phyloP scores from a whole-genome alignment of 441 rosid species.

The Aquilaria agallochum region DNA sequence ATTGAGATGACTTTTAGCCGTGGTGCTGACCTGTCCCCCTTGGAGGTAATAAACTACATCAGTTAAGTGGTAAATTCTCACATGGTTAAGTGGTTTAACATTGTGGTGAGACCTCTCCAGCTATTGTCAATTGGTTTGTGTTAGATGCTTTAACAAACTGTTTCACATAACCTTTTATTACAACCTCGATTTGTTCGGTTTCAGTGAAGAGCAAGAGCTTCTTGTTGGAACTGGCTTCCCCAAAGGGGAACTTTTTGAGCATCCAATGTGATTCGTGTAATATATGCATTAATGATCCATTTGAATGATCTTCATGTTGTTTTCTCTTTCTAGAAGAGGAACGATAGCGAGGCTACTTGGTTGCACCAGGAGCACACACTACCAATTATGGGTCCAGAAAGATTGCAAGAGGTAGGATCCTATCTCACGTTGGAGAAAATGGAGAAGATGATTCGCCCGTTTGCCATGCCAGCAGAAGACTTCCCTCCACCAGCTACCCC shows the following conservation, averaged over 20 bases:
- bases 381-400: constrained; percentile 99
- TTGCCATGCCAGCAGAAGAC: constrained; percentile 99
- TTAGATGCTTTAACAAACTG: no score
- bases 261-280: no score
- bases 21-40: constrained; percentile 97
- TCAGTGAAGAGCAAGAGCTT: neutral
- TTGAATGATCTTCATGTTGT: neutral
- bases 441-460: constrained; percentile 91
- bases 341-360: constrained; percentile 74
- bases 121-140: no score
- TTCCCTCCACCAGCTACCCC: constrained; percentile 94
- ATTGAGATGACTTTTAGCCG: constrained; percentile 96
- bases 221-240: neutral
- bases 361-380: constrained; percentile 96
- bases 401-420: constrained; percentile 94
- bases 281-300: no score
- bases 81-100: no score
- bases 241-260: no score
- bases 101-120: no score
- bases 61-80: no score
- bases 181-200: no score
- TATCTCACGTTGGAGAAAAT: constrained; percentile 84
- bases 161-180: no score
- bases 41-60: constrained; percentile 53
- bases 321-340: constrained; percentile 40